Base-by-base conservation (phyloP, 2,329 filamentous ascomycete species). In the Sporothrix inflata region DNA sequence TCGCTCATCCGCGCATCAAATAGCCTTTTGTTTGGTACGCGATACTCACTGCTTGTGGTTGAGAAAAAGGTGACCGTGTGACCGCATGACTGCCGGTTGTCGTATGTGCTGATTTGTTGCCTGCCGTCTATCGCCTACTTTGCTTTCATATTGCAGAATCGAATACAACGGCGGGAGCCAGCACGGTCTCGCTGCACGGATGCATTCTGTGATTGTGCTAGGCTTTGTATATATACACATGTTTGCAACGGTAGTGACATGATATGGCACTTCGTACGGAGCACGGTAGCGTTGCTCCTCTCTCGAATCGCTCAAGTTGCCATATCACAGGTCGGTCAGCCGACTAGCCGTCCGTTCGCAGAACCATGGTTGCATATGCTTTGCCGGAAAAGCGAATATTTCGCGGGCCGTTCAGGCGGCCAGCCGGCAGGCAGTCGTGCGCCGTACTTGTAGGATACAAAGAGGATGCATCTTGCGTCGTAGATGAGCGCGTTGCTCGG, bases 91-190 rank as follows among this genome's bases (percentile, higher is more conserved):
- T 21, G 21, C 60, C 38, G 60, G 38, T 21, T 65, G 60, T 42
- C 38, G 60, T 14, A 5, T 65, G 5, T 27, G 38, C 19, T 65
- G 38, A 5, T 45, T 45, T 45, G 38, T 45, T 38, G 55, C 30
- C 30, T 60, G 19, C 55, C 19, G 55, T 7, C 8, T 9, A 30
- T 19, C 8, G 55, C 19, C 16, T 38, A 16, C 55, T n/a, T 40
- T 45, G 38, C 27, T 51, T 30, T 21, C 11, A 49, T 49, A 49
- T 12, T 49, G 45, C 63, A 49, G 63, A 51, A 67, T 67, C 27
- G 42, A 51, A 67, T 67, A 67, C 63, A 51, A 51, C 63, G 19
- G 27, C 63, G 63, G 66, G 65, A 51, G 40, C 19, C 47, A 55
- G 49, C 66, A 34, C 30, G 7, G 60, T 45, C 21, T 45, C 14